Conservation (phyloP, 352 stramenopile species). For the Peronospora destructor region DNA sequence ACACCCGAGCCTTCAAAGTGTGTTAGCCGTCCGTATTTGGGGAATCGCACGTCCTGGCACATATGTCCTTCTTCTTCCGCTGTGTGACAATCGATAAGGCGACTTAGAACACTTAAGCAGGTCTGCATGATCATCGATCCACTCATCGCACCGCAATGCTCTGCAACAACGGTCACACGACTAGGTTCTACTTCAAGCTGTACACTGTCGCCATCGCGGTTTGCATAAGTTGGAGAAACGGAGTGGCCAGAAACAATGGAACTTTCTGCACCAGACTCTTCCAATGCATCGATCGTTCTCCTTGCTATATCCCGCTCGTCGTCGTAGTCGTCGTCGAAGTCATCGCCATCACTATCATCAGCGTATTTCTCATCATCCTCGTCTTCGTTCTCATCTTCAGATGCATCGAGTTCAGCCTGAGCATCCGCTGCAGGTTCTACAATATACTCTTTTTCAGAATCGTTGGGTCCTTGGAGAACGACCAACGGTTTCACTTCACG, state of each 20-base stretch:
- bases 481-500: slow-evolving; percentile 74
- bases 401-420: slow-evolving; percentile 49
- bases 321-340: slow-evolving; percentile 35
- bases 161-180: slow-evolving; percentile 65
- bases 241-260: slow-evolving; percentile 34
- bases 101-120: slow-evolving; percentile 74
- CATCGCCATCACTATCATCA: slow-evolving; percentile 39
- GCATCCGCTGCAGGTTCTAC: slow-evolving; percentile 47
- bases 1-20: slow-evolving; percentile 78
- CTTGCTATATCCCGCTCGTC: slow-evolving; percentile 38
- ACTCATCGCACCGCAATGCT: slow-evolving; percentile 76
- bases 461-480: slow-evolving; percentile 51
- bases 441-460: slow-evolving; percentile 66
- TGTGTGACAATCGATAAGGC: slow-evolving; percentile 79
- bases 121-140: slow-evolving; percentile 85
- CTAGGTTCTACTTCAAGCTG: slow-evolving; percentile 35
- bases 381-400: slow-evolving; percentile 43
- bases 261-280: slow-evolving; percentile 47
- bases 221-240: slow-evolving; percentile 29
- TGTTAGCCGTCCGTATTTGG: slow-evolving; percentile 70
- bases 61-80: slow-evolving; percentile 75
- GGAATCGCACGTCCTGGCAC: slow-evolving; percentile 69
- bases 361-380: slow-evolving; percentile 33
- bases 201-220: slow-evolving; percentile 28
- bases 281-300: slow-evolving; percentile 63